These are phyloP conservation scores for Cymbidium sinense DNA, from an alignment of 106 monocot species.

Conservation along the genomic window DNA sequence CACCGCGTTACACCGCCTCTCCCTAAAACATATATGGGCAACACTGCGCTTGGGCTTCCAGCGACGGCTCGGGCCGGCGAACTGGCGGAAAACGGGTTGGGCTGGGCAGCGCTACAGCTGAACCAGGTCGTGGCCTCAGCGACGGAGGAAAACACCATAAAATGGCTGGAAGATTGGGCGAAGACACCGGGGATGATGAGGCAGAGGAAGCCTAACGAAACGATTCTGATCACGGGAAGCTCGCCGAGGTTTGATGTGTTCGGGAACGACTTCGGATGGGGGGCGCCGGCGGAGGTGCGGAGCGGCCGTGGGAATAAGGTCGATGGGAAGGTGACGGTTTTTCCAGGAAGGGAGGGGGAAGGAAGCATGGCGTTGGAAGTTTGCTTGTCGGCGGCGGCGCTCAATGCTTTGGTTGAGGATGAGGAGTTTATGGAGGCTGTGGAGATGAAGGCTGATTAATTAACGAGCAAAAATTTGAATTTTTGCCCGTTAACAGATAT, in stretches of 20 bases:
- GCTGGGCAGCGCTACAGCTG: slow-evolving; percentile 25
- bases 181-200: neutral
- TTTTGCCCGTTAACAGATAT: too few relatives aligned
- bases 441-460: neutral
- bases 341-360: slow-evolving; percentile 17
- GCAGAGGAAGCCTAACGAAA: neutral
- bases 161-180: slow-evolving; percentile 7
- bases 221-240: slow-evolving; percentile 8
- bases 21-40: slow-evolving; percentile 26
- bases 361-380: slow-evolving; percentile 43
- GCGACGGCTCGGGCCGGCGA: slow-evolving; percentile 7
- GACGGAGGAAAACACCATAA: neutral
- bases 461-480: neutral
- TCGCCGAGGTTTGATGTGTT: slow-evolving; percentile 54
- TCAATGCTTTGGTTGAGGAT: neutral
- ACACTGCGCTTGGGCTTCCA: neutral
- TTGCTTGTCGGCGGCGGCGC: slow-evolving; percentile 10
- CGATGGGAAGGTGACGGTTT: slow-evolving; percentile 34
- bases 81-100: slow-evolving; percentile 10
- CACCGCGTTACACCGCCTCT: slow-evolving; percentile 12
- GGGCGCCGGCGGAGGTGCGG: slow-evolving; percentile 29
- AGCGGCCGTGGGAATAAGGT: slow-evolving; percentile 34
- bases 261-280: slow-evolving; percentile 61
- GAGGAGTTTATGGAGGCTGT: slow-evolving; percentile 1
- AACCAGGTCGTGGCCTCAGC: slow-evolving; percentile 12